Evolutionary conservation across 805 yeast species (phyloP).

Genomic region (Spathaspora girioi): DNA sequence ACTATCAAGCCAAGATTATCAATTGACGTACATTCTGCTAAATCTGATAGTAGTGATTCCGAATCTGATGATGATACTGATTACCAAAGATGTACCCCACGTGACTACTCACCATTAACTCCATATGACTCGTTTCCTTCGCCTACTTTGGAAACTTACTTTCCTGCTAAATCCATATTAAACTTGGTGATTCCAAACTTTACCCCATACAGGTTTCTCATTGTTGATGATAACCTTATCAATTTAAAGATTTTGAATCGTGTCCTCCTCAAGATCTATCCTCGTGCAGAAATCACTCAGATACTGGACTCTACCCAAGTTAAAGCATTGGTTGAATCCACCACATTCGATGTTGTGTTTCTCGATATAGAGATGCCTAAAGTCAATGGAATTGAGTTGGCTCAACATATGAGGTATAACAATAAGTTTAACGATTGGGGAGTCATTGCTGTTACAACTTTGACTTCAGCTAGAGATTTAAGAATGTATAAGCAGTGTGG

Average conservation of each 20-base stretch:
- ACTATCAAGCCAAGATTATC: conserved; percentile 8
- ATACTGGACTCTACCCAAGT: conserved; percentile 29
- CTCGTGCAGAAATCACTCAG: conserved; percentile 24
- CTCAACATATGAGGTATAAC: conserved; percentile 11
- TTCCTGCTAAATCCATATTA: neutral
- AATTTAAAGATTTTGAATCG: conserved; percentile 34
- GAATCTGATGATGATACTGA: conserved; percentile 2
- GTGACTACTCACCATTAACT: neutral
- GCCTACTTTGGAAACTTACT: neutral
- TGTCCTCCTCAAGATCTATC: conserved; percentile 31
- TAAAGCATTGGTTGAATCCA: conserved; percentile 12
- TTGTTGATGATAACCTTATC: conserved; percentile 42
- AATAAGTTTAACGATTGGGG: conserved; percentile 18
- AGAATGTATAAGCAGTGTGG: conserved; percentile 29
- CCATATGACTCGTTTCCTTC: neutral
- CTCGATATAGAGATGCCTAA: conserved; percentile 46
- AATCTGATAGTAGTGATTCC: conserved; percentile 1
- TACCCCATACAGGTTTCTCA: conserved; percentile 16
- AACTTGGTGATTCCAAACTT: conserved; percentile 12
- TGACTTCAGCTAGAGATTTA: conserved; percentile 23
- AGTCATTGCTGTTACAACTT: conserved; percentile 41
- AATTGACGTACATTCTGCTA: neutral
- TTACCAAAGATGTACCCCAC: neutral
- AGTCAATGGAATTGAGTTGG: conserved; percentile 36
- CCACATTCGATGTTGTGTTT: conserved; percentile 29